Evolutionary conservation across 176 grass and related monocot species (phyloP).

Genomic region (Pontederia crassipes): DNA sequence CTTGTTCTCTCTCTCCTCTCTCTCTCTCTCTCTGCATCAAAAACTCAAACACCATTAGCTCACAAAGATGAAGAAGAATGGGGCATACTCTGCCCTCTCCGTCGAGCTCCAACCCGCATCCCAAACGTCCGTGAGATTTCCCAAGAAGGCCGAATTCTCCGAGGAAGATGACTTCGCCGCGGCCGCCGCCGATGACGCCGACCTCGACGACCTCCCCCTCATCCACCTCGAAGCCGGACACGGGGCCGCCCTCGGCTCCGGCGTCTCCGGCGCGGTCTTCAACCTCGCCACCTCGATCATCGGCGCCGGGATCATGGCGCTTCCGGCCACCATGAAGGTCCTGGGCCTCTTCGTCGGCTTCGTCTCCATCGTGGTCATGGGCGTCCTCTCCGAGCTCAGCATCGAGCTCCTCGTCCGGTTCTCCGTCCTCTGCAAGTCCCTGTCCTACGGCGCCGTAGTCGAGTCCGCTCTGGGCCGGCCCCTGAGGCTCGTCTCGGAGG

Average conservation of each 20-base stretch:
- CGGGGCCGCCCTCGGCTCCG: constrained; percentile 29
- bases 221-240: constrained; percentile 31
- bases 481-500: constrained; percentile 55
- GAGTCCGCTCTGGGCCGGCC: constrained; percentile 58
- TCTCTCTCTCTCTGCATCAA: neutral
- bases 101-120: constrained; percentile 55
- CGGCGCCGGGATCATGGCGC: constrained; percentile 93
- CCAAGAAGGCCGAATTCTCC: constrained; percentile 25
- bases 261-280: constrained; percentile 59
- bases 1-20: neutral
- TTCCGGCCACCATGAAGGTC: constrained; percentile 98
- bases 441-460: constrained; percentile 80
- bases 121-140: neutral
- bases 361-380: constrained; percentile 66
- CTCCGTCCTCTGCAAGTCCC: constrained; percentile 48
- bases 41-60: neutral
- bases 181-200: constrained; percentile 18
- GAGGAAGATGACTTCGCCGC: constrained; percentile 43
- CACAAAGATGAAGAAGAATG: neutral
- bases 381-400: constrained; percentile 76
- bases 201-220: constrained; percentile 61
- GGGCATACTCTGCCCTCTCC: constrained; percentile 44
- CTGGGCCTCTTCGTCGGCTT: constrained; percentile 69
- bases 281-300: constrained; percentile 97
- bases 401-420: constrained; percentile 89